Evolutionary conservation across 2,329 filamentous ascomycete genomes (phyloP).

Genomic region (Orbilia quercus): DNA sequence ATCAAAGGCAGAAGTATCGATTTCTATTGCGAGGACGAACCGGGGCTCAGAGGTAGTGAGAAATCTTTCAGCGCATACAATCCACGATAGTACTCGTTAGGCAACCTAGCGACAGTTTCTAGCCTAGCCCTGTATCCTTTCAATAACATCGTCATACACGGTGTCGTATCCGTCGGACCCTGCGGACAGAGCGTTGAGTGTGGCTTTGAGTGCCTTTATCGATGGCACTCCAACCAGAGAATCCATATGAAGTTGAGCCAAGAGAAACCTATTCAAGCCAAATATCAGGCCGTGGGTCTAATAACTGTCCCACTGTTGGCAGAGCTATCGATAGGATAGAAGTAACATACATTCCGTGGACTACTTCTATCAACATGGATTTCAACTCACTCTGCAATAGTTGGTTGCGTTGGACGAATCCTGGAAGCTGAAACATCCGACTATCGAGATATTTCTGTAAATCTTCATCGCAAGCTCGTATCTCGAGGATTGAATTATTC

Average conservation of each 20-base stretch:
- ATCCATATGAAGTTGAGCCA: conserved; percentile 63
- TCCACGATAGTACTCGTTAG: conserved; percentile 15
- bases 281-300: background rate
- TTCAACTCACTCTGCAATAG: conserved; percentile 1
- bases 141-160: conserved; percentile 11
- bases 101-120: background rate
- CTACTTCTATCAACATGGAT: background rate
- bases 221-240: background rate
- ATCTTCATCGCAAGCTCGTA: conserved; percentile 6
- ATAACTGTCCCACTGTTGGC: background rate
- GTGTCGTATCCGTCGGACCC: background rate
- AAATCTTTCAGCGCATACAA: conserved; percentile 1
- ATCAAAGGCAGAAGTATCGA: background rate
- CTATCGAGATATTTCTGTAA: background rate
- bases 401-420: background rate
- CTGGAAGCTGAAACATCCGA: background rate
- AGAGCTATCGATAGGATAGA: too few species aligned
- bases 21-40: conserved; percentile 14
- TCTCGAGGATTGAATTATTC: background rate
- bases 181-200: background rate
- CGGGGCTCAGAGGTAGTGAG: conserved; percentile 9
- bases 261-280: conserved; percentile 62
- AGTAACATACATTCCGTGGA: conserved; percentile 14
- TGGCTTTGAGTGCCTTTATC: background rate
- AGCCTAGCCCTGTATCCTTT: conserved; percentile 6